phyloP scores from a whole-genome alignment of 1,139 yeast species.

The Hyphopichia fennica region DNA sequence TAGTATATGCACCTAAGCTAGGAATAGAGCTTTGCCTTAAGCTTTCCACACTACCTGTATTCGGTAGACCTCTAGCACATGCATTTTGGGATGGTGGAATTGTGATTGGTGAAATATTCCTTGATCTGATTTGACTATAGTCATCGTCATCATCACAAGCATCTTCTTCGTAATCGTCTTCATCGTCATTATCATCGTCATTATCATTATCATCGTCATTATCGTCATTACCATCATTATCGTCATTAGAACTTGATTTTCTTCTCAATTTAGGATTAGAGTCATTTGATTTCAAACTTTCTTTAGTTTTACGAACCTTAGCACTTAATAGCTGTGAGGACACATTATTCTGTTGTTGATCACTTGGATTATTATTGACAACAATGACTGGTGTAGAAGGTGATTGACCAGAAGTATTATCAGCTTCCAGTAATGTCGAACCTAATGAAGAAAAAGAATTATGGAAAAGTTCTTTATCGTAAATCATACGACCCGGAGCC shows the following conservation, averaged over 20 bases:
- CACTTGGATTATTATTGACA: conserved; percentile 1
- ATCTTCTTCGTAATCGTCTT: conserved; percentile 1
- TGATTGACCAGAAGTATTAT: neutral
- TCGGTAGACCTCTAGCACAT: conserved; percentile 14
- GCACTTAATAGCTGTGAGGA: neutral
- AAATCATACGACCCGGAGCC: conserved; percentile 1
- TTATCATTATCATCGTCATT: neutral
- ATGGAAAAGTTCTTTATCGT: conserved; percentile 6
- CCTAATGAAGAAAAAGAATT: conserved; percentile 15
- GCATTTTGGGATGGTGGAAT: conserved; percentile 19
- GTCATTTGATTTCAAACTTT: neutral
- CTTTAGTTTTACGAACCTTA: neutral
- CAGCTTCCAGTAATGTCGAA: conserved; percentile 8
- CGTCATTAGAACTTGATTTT: neutral
- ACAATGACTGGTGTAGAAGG: conserved; percentile 6
- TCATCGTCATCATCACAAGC: conserved; percentile 2
- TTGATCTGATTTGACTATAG: neutral
- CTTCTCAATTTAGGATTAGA: neutral
- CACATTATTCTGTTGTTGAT: neutral
- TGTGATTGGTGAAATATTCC: conserved; percentile 12
- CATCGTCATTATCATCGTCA: neutral
- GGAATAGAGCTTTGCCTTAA: conserved; percentile 4
- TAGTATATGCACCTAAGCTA: neutral
- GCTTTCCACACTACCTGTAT: conserved; percentile 17
- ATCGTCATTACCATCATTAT: neutral